These are phyloP conservation scores for Acacia confusa DNA, from an alignment of 306 rosid species.

Conservation along the genomic window DNA sequence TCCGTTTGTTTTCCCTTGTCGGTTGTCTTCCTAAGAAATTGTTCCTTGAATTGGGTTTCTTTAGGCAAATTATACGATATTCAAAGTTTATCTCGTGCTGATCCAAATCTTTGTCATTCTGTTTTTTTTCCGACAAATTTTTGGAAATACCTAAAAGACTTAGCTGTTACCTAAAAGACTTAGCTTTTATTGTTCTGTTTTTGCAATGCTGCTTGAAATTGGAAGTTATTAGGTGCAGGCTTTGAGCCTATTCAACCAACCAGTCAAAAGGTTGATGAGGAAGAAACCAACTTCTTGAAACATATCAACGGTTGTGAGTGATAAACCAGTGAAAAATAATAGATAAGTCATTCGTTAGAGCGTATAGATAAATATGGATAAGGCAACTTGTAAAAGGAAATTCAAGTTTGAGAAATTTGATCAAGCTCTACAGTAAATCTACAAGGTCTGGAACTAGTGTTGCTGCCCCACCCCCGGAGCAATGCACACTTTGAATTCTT, in stretches of 20 bases:
- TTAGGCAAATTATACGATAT: not conserved
- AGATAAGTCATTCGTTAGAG: not conserved
- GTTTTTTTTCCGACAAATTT: not conserved
- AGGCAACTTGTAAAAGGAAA: constrained; percentile 11
- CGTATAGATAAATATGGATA: not conserved
- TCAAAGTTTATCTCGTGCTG: not conserved
- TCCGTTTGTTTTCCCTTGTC: not conserved
- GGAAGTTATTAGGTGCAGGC: not conserved
- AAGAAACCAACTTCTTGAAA: not conserved
- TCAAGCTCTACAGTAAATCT: not conserved
- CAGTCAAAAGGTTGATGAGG: not conserved
- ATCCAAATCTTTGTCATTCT: not conserved
- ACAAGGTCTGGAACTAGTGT: not conserved
- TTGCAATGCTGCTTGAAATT: constrained; percentile 22
- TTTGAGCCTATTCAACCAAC: not conserved
- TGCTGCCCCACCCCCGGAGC: not conserved
- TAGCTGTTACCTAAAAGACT: not conserved
- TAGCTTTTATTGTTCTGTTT: not conserved
- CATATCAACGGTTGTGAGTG: not conserved
- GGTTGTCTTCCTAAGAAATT: not conserved
- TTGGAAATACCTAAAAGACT: not conserved
- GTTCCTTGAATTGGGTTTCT: not conserved
- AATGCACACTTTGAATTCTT: not conserved
- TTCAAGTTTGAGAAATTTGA: not conserved
- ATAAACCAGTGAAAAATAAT: not conserved